Percentiles rank a stretch among this genome's conserved stretches.
Conservation (phyloP, 2,329 filamentous ascomycete species). For the Arthrobotrys entomopaga region DNA sequence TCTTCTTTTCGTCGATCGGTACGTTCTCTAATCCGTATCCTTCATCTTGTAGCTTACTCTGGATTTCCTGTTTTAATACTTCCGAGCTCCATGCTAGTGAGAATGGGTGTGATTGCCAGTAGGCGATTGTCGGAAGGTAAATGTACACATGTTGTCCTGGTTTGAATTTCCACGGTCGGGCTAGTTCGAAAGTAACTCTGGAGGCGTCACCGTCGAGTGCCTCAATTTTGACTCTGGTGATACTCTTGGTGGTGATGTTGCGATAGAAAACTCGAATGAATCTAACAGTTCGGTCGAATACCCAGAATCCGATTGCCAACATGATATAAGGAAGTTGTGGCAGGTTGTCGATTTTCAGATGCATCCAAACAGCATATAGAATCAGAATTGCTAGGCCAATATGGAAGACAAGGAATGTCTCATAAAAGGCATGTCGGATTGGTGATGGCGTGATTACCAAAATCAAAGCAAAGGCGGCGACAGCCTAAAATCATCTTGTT, state of each 20-base stretch:
- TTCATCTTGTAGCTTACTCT: slow-evolving; percentile 35
- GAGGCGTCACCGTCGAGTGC: slow-evolving; percentile 81
- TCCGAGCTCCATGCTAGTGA: slow-evolving; percentile 42
- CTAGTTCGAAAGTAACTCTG: slow-evolving; percentile 69
- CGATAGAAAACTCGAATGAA: slow-evolving; percentile 72
- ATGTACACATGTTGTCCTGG: slow-evolving; percentile 83
- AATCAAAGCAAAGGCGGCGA: slow-evolving; percentile 66
- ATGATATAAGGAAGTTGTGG: slow-evolving; percentile 80
- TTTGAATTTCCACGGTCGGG: slow-evolving; percentile 75
- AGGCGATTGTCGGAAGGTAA: slow-evolving; percentile 74
- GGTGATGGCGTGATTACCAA: slow-evolving; percentile 77
- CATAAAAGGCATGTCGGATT: slow-evolving; percentile 92
- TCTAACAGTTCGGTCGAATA: slow-evolving; percentile 73
- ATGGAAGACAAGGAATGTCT: slow-evolving; percentile 90
- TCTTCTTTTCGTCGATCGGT: slow-evolving; percentile 61
- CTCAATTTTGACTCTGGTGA: slow-evolving; percentile 76
- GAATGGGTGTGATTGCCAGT: slow-evolving; percentile 31
- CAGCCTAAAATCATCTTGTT: slow-evolving; percentile 59
- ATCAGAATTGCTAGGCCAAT: slow-evolving; percentile 76
- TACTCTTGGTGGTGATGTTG: slow-evolving; percentile 64
- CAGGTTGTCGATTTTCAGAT: slow-evolving; percentile 75
- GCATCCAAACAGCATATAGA: slow-evolving; percentile 79
- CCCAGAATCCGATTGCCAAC: slow-evolving; percentile 80
- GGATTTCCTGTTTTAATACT: slow-evolving; percentile 34
- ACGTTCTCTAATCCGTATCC: slow-evolving; percentile 68